phyloP scores from a whole-genome alignment of 1,284 basidiomycete genomes.

The Xanthoconium separans region DNA sequence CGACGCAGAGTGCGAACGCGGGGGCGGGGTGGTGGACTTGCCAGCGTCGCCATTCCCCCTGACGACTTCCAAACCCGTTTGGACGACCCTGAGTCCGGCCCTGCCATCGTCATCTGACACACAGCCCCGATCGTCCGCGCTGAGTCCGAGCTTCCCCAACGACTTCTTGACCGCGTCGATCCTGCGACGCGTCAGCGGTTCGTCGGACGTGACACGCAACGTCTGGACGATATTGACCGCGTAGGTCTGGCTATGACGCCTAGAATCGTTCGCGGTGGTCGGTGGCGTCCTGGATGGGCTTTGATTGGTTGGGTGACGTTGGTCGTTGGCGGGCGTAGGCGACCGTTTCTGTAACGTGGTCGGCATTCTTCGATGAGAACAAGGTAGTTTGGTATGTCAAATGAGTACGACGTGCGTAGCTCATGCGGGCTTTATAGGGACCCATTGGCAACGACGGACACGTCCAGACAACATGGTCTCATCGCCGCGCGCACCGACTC shows the following conservation, averaged over 20 bases:
- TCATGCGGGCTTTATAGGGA: constrained; percentile 19
- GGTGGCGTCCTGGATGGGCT: neutral
- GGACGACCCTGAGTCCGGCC: constrained; percentile 26
- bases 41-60: neutral
- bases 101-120: constrained; percentile 29
- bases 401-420: neutral
- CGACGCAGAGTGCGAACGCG: constrained; percentile 24
- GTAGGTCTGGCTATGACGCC: constrained; percentile 17
- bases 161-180: constrained; percentile 33
- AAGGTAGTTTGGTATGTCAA: neutral
- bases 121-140: constrained; percentile 27
- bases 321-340: constrained; percentile 11
- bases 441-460: constrained; percentile 5
- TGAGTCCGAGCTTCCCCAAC: constrained; percentile 22
- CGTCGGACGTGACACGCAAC: constrained; percentile 28
- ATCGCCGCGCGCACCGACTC: constrained; percentile 2
- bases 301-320: constrained; percentile 3
- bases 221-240: constrained; percentile 33
- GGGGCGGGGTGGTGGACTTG: constrained; percentile 10
- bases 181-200: constrained; percentile 26
- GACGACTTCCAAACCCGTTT: constrained; percentile 26
- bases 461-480: constrained; percentile 20
- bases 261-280: neutral
- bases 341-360: constrained; percentile 22
- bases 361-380: constrained; percentile 13